These are phyloP conservation scores for Amanita rubescens DNA, from an alignment of 768 basidiomycete genomes.

Conservation along the genomic window DNA sequence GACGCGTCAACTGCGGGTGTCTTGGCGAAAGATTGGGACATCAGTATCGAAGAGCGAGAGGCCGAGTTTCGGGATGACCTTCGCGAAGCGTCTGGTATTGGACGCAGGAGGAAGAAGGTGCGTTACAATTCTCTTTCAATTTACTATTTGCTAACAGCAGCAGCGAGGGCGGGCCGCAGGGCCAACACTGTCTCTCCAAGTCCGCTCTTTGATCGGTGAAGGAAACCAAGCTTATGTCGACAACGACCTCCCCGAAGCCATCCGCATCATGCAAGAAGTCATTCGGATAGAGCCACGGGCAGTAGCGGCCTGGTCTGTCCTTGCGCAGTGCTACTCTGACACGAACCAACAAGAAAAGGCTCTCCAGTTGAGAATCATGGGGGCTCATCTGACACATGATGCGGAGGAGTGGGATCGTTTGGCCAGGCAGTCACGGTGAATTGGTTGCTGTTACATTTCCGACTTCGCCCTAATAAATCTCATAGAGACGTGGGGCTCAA, in stretches of 20 bases:
- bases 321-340: constrained; percentile 80
- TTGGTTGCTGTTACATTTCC: not conserved
- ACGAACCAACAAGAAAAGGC: constrained; percentile 60
- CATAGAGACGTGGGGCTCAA: constrained; percentile 59
- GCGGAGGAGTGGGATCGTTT: constrained; percentile 85
- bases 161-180: constrained; percentile 41
- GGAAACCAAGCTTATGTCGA: constrained; percentile 86
- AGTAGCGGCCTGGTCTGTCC: constrained; percentile 76
- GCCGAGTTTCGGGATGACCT: constrained; percentile 69
- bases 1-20: constrained; percentile 38
- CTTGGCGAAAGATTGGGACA: constrained; percentile 67
- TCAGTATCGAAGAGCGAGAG: constrained; percentile 59
- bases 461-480: not conserved
- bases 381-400: constrained; percentile 79
- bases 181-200: constrained; percentile 60
- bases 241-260: constrained; percentile 55
- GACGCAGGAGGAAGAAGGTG: constrained; percentile 45
- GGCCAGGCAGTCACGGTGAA: constrained; percentile 65
- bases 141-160: constrained; percentile 3
- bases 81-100: constrained; percentile 67
- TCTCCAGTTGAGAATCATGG: constrained; percentile 81
- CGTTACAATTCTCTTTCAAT: not conserved
- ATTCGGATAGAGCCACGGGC: constrained; percentile 91
- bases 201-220: constrained; percentile 68
- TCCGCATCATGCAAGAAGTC: constrained; percentile 82